Conservation (phyloP, 2,329 filamentous ascomycete species). For the Ophiosphaerella narmari region DNA sequence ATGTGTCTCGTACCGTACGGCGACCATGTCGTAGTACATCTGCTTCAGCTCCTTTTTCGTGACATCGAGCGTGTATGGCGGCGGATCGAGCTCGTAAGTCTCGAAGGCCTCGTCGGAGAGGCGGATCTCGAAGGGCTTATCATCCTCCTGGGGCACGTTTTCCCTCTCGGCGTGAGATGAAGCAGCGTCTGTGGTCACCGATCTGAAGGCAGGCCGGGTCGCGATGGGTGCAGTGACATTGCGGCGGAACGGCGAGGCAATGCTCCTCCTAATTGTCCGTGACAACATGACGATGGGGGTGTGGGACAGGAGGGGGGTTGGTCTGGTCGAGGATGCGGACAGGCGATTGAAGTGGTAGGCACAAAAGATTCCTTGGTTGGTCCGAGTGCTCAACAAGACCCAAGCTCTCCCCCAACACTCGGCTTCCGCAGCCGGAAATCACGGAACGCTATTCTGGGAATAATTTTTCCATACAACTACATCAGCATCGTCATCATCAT, state of each 20-base stretch:
- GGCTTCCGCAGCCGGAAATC: too few relatives aligned
- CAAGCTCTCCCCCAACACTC: not conserved
- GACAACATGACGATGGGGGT: slow-evolving; percentile 44
- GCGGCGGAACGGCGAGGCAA: slow-evolving; percentile 47
- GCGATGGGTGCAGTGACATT: slow-evolving; percentile 42
- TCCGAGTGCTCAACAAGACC: not conserved
- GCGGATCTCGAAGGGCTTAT: slow-evolving; percentile 87
- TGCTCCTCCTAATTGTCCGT: slow-evolving; percentile 46
- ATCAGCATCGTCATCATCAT: too few relatives aligned
- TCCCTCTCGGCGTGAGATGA: slow-evolving; percentile 85
- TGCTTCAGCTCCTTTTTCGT: slow-evolving; percentile 98
- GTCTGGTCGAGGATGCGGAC: slow-evolving; percentile 21
- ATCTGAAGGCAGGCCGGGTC: slow-evolving; percentile 56
- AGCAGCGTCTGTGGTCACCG: slow-evolving; percentile 94
- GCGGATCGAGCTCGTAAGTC: slow-evolving; percentile 98
- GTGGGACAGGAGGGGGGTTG: slow-evolving; percentile 20
- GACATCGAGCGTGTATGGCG: slow-evolving; percentile 86
- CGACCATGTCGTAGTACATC: slow-evolving; percentile 99
- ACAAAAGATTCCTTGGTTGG: slow-evolving; percentile 17
- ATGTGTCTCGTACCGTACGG: slow-evolving; percentile 72
- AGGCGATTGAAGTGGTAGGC: slow-evolving; percentile 19
- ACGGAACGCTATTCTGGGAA: too few relatives aligned
- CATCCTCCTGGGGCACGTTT: slow-evolving; percentile 81
- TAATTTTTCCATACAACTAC: too few relatives aligned
- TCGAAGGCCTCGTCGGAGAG: slow-evolving; percentile 99